These are phyloP conservation scores for Poa pratensis DNA, from an alignment of 176 grass and related monocot genomes.

Conservation along the genomic window DNA sequence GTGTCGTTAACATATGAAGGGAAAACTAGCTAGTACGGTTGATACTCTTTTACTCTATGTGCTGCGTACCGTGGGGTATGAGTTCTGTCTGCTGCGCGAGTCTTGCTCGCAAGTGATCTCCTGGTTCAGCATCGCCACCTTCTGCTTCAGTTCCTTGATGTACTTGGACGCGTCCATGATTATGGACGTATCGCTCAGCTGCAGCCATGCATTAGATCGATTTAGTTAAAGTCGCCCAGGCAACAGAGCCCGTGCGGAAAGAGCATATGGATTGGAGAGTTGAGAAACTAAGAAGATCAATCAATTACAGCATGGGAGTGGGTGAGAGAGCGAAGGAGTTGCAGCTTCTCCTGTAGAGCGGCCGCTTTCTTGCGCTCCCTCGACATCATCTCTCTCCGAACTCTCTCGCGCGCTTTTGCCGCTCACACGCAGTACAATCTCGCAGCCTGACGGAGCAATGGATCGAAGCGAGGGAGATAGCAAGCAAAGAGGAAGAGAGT, in stretches of 20 bases:
- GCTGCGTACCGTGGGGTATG: background rate
- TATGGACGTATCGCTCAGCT: conserved; percentile 86
- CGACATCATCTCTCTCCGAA: conserved; percentile 62
- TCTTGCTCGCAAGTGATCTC: conserved; percentile 73
- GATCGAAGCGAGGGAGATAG: conserved; percentile 23
- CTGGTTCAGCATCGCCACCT: conserved; percentile 85
- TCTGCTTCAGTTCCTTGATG: conserved; percentile 97
- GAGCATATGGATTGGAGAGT: background rate
- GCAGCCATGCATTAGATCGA: background rate
- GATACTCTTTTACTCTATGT: conserved; percentile 3
- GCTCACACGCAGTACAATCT: background rate
- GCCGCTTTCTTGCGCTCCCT: conserved; percentile 80
- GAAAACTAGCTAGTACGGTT: background rate
- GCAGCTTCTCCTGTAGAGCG: conserved; percentile 89
- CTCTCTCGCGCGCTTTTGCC: background rate
- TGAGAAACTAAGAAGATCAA: background rate
- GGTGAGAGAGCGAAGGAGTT: conserved; percentile 91
- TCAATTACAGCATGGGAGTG: conserved; percentile 89
- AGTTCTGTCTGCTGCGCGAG: conserved; percentile 40
- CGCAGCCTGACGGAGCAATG: conserved; percentile 14
- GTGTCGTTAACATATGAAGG: background rate
- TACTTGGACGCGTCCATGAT: conserved; percentile 92
- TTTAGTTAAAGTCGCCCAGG: background rate
- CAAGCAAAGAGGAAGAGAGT: background rate
- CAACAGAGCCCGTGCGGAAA: background rate